phyloP scores from a whole-genome alignment of 1,284 basidiomycete genomes.

The Malassezia obtusa region DNA sequence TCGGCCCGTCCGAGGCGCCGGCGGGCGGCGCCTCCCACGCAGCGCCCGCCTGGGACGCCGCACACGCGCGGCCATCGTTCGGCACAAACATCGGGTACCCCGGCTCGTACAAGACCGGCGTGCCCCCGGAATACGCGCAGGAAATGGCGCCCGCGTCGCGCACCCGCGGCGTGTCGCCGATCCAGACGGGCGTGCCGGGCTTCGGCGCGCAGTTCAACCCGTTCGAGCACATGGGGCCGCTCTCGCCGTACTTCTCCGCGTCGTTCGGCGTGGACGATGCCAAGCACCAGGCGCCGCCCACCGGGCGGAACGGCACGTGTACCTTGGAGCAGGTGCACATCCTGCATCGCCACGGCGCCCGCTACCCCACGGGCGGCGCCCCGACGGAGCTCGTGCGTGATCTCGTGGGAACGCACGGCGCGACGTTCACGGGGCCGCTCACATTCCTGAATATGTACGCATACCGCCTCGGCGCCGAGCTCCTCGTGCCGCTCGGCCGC shows the following conservation, averaged over 20 bases:
- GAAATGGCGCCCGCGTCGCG: slow-evolving; percentile 29
- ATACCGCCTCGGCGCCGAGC: slow-evolving; percentile 36
- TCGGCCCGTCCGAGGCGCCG: slow-evolving; percentile 16
- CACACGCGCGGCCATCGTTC: slow-evolving; percentile 1
- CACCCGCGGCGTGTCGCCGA: slow-evolving; percentile 30
- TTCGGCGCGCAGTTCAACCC: slow-evolving; percentile 27
- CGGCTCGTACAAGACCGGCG: slow-evolving; percentile 33
- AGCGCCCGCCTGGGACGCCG: slow-evolving; percentile 29
- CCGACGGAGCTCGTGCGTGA: slow-evolving; percentile 4
- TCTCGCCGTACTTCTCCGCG: slow-evolving; percentile 39
- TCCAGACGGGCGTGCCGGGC: slow-evolving; percentile 33
- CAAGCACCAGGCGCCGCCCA: slow-evolving; percentile 28
- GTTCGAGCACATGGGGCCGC: slow-evolving; percentile 44
- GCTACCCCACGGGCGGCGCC: slow-evolving; percentile 34
- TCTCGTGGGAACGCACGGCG: not conserved
- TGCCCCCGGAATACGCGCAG: slow-evolving; percentile 31
- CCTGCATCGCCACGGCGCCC: slow-evolving; percentile 42
- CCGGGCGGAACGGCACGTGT: slow-evolving; percentile 19
- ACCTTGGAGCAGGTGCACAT: slow-evolving; percentile 37
- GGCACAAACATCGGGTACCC: slow-evolving; percentile 33
- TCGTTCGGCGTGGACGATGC: slow-evolving; percentile 35
- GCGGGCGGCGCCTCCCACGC: slow-evolving; percentile 13
- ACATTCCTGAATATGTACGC: slow-evolving; percentile 34
- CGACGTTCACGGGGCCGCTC: slow-evolving; percentile 29
- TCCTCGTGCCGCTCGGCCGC: slow-evolving; percentile 39